Base-by-base conservation (phyloP, 148 eudicot genomes). In the Arctostaphylos glauca region DNA sequence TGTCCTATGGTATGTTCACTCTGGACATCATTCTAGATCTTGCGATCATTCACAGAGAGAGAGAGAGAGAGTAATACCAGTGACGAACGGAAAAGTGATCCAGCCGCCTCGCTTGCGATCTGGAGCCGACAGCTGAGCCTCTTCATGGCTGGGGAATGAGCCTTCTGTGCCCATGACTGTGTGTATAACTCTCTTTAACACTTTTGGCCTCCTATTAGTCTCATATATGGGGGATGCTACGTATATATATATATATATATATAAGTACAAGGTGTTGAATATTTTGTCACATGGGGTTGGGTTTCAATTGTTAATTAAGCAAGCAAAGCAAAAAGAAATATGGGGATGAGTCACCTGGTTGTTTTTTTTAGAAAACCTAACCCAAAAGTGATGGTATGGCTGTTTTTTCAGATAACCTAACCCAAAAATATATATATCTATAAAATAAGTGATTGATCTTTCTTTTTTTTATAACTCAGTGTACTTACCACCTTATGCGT, bases 51-150 rank as follows among this genome's bases (percentile, higher is more conserved):
- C 1, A 58, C 64, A 83, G 49, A 71, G 18, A 71, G 48, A 71
- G 48, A 71, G 67, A 64, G 38, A 68, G 18, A n/a, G 60, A 76
- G 41, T 3, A 58, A 74, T 53, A 86, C 88, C 88, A 48, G 66
- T 78, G 75, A 86, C 83, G 74, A 86, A 86, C 5, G 88, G 88
- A 78, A 84, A 77, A 15, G 89, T 87, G 78, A 84, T 80, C 89
- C 89, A 87, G 15, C 89, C 89, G 10, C 89, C 89, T 19, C 54
- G 81, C 31, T 79, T 79, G 9, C 62, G 38, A 21, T 41, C 21
- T 10, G 54, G 60, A 46, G 54, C 6, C 3, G 71, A 9, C 19
- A 44, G 7, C 6, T 21, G 71, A 9, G 9, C 41, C 46, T 78
- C 68, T 58, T 52, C 50, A 16, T 31, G 48, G 21, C 18, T 13